Percentiles rank a stretch among this genome's conserved stretches.
These are phyloP conservation scores for Viridothelium virens DNA, from an alignment of 495 filamentous ascomycete species.

Conservation along the genomic window DNA sequence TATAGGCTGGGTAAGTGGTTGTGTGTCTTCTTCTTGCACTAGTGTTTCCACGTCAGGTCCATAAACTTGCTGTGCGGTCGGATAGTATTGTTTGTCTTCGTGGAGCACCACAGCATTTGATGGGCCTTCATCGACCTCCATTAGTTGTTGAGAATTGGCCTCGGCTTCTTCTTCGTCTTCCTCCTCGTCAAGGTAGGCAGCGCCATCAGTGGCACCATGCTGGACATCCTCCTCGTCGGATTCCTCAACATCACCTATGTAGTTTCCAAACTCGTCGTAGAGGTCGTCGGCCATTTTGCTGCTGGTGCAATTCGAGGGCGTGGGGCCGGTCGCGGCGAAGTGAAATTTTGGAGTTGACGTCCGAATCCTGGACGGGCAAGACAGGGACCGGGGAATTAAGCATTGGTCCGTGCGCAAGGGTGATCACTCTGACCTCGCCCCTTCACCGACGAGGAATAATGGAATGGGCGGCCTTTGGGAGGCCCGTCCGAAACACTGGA, in stretches of 20 bases:
- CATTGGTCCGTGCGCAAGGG: not conserved
- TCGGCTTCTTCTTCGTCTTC: conserved; percentile 58
- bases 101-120: conserved; percentile 95
- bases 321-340: not conserved
- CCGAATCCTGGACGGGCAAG: not conserved
- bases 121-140: conserved; percentile 91
- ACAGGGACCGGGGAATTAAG: not conserved
- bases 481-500: not conserved
- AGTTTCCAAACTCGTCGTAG: conserved; percentile 73
- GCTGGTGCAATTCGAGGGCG: too few species aligned
- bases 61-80: conserved; percentile 89
- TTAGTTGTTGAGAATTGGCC: conserved; percentile 68
- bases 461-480: not conserved
- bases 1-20: conserved; percentile 84
- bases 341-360: conserved; percentile 9
- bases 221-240: conserved; percentile 74
- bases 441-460: not conserved
- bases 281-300: conserved; percentile 35
- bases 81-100: conserved; percentile 99
- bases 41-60: conserved; percentile 88
- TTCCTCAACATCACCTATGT: conserved; percentile 84
- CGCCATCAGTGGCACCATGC: conserved; percentile 57
- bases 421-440: conserved; percentile 1
- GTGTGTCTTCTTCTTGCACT: conserved; percentile 95
- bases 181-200: conserved; percentile 75